Evolutionary conservation across 78 protist genomes (phyloP).

Genomic region (Dictyostelium firmibasis): DNA sequence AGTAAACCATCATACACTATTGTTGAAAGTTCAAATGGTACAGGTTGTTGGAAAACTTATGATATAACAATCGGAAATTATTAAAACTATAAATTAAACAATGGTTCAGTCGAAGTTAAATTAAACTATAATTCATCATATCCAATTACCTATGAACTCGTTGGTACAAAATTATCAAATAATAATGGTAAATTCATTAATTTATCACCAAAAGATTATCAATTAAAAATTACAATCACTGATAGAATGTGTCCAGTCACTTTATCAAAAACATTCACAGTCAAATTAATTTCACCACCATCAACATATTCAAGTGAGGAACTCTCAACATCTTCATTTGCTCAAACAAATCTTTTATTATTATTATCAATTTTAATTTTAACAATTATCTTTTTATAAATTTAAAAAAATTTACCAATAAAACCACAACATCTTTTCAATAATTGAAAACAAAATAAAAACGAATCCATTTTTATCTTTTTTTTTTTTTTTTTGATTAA

Average conservation of each 20-base stretch:
- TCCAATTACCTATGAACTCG: background rate
- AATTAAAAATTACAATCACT: background rate
- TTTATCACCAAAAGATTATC: background rate
- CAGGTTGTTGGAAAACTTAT: background rate
- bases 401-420: too few species aligned
- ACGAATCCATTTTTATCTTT: too few species aligned
- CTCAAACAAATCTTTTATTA: too few species aligned
- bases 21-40: background rate
- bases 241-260: background rate
- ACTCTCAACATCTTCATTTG: too few species aligned
- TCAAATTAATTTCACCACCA: background rate
- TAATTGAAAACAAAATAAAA: too few species aligned
- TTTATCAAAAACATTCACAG: background rate
- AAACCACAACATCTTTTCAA: too few species aligned
- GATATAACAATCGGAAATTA: background rate
- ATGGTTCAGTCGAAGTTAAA: background rate
- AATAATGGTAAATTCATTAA: background rate
- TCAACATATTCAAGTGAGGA: background rate
- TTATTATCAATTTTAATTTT: too few species aligned
- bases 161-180: background rate
- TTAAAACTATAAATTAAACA: background rate
- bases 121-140: background rate
- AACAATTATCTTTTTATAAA: too few species aligned
- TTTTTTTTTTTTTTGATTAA: too few species aligned
- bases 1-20: background rate